Evolutionary conservation across 768 basidiomycete genomes (phyloP).

Genomic region (Boletus vermiculosoides): DNA sequence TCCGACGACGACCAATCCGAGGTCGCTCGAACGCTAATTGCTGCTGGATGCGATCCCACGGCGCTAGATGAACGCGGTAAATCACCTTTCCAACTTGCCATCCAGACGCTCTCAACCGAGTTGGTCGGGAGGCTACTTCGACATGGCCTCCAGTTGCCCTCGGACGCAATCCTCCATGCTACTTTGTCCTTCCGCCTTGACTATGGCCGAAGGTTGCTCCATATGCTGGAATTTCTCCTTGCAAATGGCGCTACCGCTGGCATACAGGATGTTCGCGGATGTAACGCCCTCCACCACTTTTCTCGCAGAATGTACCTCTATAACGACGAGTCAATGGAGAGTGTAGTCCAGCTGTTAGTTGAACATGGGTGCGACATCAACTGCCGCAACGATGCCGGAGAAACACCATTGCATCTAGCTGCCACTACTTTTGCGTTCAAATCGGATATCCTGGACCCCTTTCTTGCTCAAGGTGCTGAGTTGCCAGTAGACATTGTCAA

Average conservation of each 20-base stretch:
- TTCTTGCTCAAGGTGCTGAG: not conserved
- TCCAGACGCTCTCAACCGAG: not conserved
- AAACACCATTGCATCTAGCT: not conserved
- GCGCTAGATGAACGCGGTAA: not conserved
- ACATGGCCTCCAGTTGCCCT: no score
- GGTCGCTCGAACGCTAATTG: no score
- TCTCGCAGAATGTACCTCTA: fast-evolving
- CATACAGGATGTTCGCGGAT: not conserved
- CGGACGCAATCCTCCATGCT: no score
- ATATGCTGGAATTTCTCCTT: not conserved
- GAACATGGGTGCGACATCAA: not conserved
- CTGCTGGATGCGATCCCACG: no score
- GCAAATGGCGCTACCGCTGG: not conserved
- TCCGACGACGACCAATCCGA: not conserved
- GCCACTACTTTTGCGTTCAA: no score
- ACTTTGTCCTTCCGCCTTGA: no score
- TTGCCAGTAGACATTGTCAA: not conserved
- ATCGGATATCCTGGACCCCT: not conserved
- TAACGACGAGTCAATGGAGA: not conserved
- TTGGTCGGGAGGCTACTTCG: not conserved
- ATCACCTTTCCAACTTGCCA: not conserved
- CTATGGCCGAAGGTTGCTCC: no score
- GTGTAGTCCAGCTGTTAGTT: not conserved
- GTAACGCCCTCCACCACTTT: not conserved
- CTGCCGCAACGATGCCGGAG: not conserved